These are phyloP conservation scores for Wickerhamomyces chaumierensis DNA, from an alignment of 805 yeast genomes.

Conservation along the genomic window DNA sequence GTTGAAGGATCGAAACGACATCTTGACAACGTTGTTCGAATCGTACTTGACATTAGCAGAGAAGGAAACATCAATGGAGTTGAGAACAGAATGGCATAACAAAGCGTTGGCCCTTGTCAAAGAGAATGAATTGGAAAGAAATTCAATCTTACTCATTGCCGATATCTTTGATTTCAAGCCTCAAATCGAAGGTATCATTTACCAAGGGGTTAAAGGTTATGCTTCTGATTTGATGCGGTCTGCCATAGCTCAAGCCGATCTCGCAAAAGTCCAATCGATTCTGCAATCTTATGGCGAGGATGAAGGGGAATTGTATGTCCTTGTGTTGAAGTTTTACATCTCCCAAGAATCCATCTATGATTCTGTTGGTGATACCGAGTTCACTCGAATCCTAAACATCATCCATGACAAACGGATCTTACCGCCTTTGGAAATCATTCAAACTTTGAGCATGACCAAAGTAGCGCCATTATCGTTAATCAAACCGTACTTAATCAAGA, in stretches of 20 bases:
- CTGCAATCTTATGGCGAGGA: constrained; percentile 47
- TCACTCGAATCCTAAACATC: constrained; percentile 36
- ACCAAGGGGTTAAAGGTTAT: constrained; percentile 20
- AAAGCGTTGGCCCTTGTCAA: constrained; percentile 50
- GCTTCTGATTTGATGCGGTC: constrained; percentile 55
- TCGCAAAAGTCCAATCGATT: constrained; percentile 43
- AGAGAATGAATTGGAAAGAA: constrained; percentile 40
- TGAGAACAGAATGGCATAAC: constrained; percentile 41
- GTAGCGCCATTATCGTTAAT: constrained; percentile 64
- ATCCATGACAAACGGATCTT: constrained; percentile 42
- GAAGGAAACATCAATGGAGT: constrained; percentile 23
- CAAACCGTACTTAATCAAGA: constrained; percentile 53
- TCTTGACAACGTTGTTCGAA: constrained; percentile 72
- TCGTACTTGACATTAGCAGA: constrained; percentile 58
- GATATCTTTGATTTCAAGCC: constrained; percentile 32
- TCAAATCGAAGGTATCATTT: constrained; percentile 31
- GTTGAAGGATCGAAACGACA: constrained; percentile 55
- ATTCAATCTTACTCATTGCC: constrained; percentile 33
- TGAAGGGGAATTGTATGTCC: constrained; percentile 54
- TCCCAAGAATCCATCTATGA: constrained; percentile 41
- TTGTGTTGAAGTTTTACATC: constrained; percentile 53
- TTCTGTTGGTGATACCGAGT: constrained; percentile 38
- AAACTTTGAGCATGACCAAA: constrained; percentile 48
- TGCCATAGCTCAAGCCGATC: constrained; percentile 45
- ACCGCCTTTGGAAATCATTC: constrained; percentile 71